These are phyloP conservation scores for Amylocarpus encephaloides DNA, from an alignment of 2,329 filamentous ascomycete species.

Conservation along the genomic window DNA sequence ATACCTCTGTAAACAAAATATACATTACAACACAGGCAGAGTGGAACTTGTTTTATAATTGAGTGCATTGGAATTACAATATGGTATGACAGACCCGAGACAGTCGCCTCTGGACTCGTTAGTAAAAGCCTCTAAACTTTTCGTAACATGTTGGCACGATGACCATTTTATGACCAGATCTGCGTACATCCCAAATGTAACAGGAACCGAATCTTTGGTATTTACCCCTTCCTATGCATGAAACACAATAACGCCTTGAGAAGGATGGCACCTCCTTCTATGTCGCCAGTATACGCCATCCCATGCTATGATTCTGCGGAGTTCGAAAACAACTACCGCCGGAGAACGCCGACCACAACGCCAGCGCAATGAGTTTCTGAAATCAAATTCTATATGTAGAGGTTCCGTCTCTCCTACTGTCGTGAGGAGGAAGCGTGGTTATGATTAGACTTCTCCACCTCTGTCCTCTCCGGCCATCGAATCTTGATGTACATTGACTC, in stretches of 20 bases:
- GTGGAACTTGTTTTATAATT: too few relatives aligned
- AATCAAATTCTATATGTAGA: conserved; percentile 2
- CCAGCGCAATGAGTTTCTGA: conserved; percentile 9
- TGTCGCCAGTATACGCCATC: conserved; percentile 1
- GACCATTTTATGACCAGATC: not conserved
- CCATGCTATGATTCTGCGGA: conserved; percentile 5
- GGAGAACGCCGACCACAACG: conserved; percentile 5
- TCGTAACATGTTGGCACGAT: not conserved
- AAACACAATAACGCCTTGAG: not conserved
- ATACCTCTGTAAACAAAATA: too few relatives aligned
- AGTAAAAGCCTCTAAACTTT: not conserved
- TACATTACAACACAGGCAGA: too few relatives aligned
- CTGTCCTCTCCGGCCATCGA: conserved; percentile 2
- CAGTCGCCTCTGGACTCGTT: too few relatives aligned
- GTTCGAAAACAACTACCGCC: not conserved
- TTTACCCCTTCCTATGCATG: not conserved
- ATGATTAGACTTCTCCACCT: conserved; percentile 25
- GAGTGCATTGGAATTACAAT: too few relatives aligned
- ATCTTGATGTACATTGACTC: conserved; percentile 30
- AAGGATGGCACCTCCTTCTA: not conserved
- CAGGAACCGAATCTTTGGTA: not conserved
- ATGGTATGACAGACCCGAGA: too few relatives aligned
- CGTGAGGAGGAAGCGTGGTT: conserved; percentile 3
- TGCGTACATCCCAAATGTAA: not conserved
- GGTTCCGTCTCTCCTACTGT: not conserved